Evolutionary conservation across 2,329 filamentous ascomycete genomes (phyloP), one percentile per base, ranked within the genome.

Genomic region (Colletotrichum tamarilloi): DNA sequence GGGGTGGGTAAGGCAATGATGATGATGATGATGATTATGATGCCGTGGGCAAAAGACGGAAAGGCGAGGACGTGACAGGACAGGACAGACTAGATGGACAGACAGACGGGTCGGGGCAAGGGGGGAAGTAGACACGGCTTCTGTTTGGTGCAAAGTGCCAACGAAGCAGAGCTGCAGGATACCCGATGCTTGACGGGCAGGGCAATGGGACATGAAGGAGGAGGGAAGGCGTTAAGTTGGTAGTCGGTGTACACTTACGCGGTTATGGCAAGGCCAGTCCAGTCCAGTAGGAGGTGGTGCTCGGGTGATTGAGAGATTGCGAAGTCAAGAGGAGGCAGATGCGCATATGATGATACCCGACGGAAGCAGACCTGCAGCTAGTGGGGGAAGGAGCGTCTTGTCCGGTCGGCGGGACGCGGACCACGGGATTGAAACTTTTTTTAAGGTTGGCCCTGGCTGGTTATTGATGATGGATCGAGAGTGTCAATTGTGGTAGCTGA

Each of bases 21-120:
- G 70, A 68, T 59, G 67, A 67, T 62, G 70, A 68, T 72, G 69
- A 72, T 52, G 70, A 72, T 69, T 66, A 28, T 56, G 58, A 64
- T 59, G 66, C 68, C 42, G 64, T 64, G 56, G 62, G 35, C 22
- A 52, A 55, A 24, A 30, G 28, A 26, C 14, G n/a, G 26, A 46
- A 12, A 38, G 55, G 42, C 49, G 35, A 49, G 53, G 46, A 64
- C n/a, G 52, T 30, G 42, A 49, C 14, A 22, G 63, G 32, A 42
- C 28, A 49, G 46, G 32, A 55, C 11, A 65, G n/a, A 53, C 6
- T 42, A 24, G 19, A 63, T 28, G 32, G 38, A 32, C 59, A 53
- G 52, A 32, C 38, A 42, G 38, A 32, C 32, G 24, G 62, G 26
- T n/a, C 19, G 16, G 42, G 53, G 49, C 19, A 46, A 16, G 26